Base-by-base conservation (phyloP, 163 green algal species). In the Scenedesmus sp. region DNA sequence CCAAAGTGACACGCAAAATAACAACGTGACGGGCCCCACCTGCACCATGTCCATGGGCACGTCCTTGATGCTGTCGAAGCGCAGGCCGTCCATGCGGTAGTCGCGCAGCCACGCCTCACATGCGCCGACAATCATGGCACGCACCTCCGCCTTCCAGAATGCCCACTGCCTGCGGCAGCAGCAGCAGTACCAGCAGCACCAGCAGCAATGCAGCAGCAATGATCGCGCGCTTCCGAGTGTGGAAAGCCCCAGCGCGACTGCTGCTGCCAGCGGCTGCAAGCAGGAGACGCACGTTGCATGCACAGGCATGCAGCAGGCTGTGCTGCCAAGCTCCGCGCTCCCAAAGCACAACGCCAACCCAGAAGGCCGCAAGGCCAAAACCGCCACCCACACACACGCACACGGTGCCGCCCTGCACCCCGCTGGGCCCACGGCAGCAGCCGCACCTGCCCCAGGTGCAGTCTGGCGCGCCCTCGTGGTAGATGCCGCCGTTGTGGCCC, bases 41-140 rank as follows among this genome's bases (percentile, higher is more conserved):
- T 96, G 93, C 26, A 96, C 78, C n/a, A 94, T 37, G 26, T 97
- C 89, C 56, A 83, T 85, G 0, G 95, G 95, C 92, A 97, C 91
- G 88, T 95, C 92, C 86, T 97, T 96, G 87, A 94, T 93, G 40
- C 49, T 94, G 93, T 97, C 95, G 70, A 97, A 95, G 20, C 95
- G 90, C 49, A 97, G 93, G 42, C 95, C 95, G 76, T 97, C 95
- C 65, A 95, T 93, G 73, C 95, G 93, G 92, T 95, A 97, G 33
- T 97, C 94, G 0, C 40, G n/a, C 61, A 97, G 94, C 94, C 96
- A 97, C 78, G 68, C 85, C 40, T 65, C 76, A 80, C 88, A 93
- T 0, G 93, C 93, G 13, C 89, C 94, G 26, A 89, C 65, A 33
- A 94, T 37, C 92, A 95, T 94, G 43, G 90, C 84, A 24, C 81